Evolutionary conservation across 2,329 filamentous ascomycete genomes (phyloP), one percentile per base, ranked within the genome.

Genomic region (Volutella citrinella): DNA sequence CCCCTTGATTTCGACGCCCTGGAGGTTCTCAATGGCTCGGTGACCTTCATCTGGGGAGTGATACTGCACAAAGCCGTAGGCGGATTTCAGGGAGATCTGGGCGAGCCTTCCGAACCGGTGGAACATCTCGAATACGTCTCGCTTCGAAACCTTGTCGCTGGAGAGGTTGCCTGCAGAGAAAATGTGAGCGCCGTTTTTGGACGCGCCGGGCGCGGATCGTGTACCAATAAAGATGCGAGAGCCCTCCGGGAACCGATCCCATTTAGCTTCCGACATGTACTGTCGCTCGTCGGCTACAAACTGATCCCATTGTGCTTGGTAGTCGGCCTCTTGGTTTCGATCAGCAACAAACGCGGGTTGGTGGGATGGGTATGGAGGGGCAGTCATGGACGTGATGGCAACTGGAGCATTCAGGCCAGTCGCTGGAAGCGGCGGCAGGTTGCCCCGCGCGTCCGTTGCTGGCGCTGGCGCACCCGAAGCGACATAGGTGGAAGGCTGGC

Each of bases 61-160:
- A 48, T 94, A 98, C 58, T 97, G 93, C 21, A 97, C 89, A 57
- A 97, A 98, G 3, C 93, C 93, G 62, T 95, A 97, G 3, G 90
- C 90, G 47, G 93, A 89, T 62, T 97, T 97, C 51, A 97, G 87
- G 1, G 89, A 95, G 40, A 97, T 93, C 59, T 98, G 93, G 3
- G 90, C 91, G 28, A 98, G 70, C 42, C 82, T 83, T 34, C 93
- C 93, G 57, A 88, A 90, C 37, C 74, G 76, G 55, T 89, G 81
- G 57, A 98, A 97, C 13, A 91, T 74, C 56, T 95, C 84, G 63
- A 95, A 97, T 8, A 97, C 80, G 61, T 97, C 90, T 46, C 85
- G 80, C 64, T 97, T 97, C 7, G 87, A 93, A 11, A 95, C 90
- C 56, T 90, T 83, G 59, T 97, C 91, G 33, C 86, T 91, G 3